Evolutionary conservation across 2,329 filamentous ascomycete genomes (phyloP), one percentile per base, ranked within the genome.

Genomic region (Venturia oleaginea): DNA sequence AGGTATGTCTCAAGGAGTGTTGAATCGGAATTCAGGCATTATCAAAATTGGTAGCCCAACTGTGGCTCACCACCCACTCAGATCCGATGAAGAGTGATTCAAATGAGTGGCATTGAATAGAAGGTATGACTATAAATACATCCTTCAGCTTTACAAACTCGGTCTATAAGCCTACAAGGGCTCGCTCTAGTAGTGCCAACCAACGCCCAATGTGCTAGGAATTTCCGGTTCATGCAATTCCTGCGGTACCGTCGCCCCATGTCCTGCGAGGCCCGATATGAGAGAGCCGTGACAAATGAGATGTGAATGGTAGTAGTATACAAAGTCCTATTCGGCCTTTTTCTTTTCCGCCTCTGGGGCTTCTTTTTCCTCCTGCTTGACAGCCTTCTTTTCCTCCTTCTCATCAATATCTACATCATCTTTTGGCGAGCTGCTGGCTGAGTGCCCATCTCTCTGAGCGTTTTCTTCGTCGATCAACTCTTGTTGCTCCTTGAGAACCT

Each of bases 401-500:
- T 97, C 94, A 72, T 97, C 93, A 70, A 97, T 97, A 74, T 97
- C 85, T 67, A 96, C 91, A 37, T 87, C 86, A 71, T 97, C 94
- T 72, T 92, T 90, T 1, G 90, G 90, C 10, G 88, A 88, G 17
- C 59, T 60, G 67, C 34, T 68, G 66, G 42, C 69, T 71, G 86
- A 86, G 30, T 71, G 70, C 75, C 88, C 85, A 73, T 92, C 84
- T 72, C 90, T 90, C 79, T 99, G 93, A 80, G 94, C 85, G 68
- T 93, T 95, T 81, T 99, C 94, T 74, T 99, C 94, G 68, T 96
- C 88, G 65, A 99, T 99, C 67, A 99, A 86, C 75, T 97, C 94
- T 76, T 99, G 90, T 80, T 99, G 94, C 80, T 99, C 94, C 84
- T 92, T 95, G 74, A 99, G 84, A 19, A 99, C 94, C 80, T 99